Conservation (phyloP, 179 eudicot species). For the Silene noctiflora region DNA sequence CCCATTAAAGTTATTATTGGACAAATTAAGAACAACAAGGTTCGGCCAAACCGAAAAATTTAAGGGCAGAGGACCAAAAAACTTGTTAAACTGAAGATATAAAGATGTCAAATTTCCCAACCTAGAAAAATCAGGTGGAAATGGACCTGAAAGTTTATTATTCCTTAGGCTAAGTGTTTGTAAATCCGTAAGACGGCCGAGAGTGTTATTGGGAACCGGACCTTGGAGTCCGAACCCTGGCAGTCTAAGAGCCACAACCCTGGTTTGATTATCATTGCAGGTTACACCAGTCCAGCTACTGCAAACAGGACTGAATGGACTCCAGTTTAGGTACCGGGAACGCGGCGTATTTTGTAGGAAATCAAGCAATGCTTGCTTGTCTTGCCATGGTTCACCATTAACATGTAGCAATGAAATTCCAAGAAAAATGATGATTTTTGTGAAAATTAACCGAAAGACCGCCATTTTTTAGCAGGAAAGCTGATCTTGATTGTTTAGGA, state of each 20-base stretch:
- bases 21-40: conserved; percentile 41
- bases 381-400: conserved; percentile 52
- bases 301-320: conserved; percentile 37
- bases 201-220: conserved; percentile 40
- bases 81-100: conserved; percentile 41
- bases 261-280: conserved; percentile 43
- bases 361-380: conserved; percentile 57
- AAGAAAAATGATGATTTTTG: conserved; percentile 25
- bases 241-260: conserved; percentile 39
- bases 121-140: conserved; percentile 50
- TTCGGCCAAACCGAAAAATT: conserved; percentile 43
- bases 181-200: conserved; percentile 45
- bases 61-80: conserved; percentile 42
- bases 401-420: conserved; percentile 29
- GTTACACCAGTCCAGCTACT: conserved; percentile 54
- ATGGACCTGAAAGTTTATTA: conserved; percentile 44
- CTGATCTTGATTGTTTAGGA: conserved; percentile 17
- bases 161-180: conserved; percentile 44
- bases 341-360: conserved; percentile 30
- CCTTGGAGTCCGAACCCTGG: conserved; percentile 43
- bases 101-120: conserved; percentile 42
- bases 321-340: conserved; percentile 45
- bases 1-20: conserved; percentile 53
- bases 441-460: conserved; percentile 10
- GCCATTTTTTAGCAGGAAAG: conserved; percentile 20